A percentile compares a stretch with the other conserved stretches of the same genome.
phyloP scores from a whole-genome alignment of 2,329 filamentous ascomycete genomes.

The Ophiostoma ulmi region DNA sequence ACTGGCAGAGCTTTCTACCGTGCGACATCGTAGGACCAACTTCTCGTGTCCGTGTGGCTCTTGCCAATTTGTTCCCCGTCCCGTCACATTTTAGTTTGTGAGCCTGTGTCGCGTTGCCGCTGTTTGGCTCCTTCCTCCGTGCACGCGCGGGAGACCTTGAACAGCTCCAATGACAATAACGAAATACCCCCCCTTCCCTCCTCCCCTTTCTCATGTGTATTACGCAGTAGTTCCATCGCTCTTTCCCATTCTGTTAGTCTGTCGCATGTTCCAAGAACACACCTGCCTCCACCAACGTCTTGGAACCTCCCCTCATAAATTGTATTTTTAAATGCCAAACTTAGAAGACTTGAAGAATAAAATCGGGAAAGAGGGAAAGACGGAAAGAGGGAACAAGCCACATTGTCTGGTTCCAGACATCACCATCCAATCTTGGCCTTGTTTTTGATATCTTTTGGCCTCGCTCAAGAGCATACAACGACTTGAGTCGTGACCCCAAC shows the following conservation, averaged over 20 bases:
- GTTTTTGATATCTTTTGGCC: background rate
- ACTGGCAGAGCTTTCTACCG: background rate
- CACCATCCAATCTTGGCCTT: background rate
- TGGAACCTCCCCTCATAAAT: background rate
- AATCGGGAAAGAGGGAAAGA: background rate
- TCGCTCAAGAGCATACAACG: background rate
- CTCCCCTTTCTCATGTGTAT: background rate
- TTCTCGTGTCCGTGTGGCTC: constrained; percentile 7
- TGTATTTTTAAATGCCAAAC: background rate
- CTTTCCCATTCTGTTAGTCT: constrained; percentile 20
- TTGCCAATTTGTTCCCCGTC: background rate
- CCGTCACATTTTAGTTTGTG: constrained; percentile 1
- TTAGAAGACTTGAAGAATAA: background rate
- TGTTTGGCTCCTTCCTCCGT: background rate
- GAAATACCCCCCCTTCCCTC: constrained; percentile 16
- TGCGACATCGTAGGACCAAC: background rate
- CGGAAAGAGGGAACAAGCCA: background rate
- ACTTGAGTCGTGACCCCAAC: background rate
- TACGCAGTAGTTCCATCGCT: background rate
- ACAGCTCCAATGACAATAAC: background rate
- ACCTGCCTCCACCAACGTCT: background rate
- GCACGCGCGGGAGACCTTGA: background rate
- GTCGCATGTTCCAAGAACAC: constrained; percentile 5
- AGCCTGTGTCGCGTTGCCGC: background rate
- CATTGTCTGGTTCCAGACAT: constrained; percentile 18